Evolutionary conservation across 2,329 filamentous ascomycete genomes (phyloP), one percentile per base, ranked within the genome.

Genomic region (Pseudogymnoascus sp.): DNA sequence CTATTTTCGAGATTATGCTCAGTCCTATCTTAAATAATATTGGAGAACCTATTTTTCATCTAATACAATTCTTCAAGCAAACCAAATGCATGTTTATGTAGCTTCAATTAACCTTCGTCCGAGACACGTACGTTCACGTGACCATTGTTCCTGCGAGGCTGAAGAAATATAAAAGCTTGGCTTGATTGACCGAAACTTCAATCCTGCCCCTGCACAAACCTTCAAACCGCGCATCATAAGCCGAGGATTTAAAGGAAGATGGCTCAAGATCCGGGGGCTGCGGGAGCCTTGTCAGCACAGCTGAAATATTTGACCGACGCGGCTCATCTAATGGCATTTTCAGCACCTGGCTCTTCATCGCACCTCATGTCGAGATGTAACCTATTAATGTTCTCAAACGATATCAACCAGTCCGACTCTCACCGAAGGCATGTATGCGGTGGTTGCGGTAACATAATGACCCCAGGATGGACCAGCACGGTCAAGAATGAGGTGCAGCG

Each of bases 371-470:
- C 75, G 67, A 76, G 78, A 62, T 79, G 81, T 63, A 79, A 79
- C 65, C 73, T 76, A 8, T 71, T 87, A 12, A 76, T 84, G 68
- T 76, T 78, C 52, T 74, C 79, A 60, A 75, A 81, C 66, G 76
- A 78, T 45, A 66, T 82, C 5, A 67, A 74, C 6, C 71, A 74
- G 59, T 73, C 79, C 8, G 80, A 83, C 16, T 68, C 76, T n/a
- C 80, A 84, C 65, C 76, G 77, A 60, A 80, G 85, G 65, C 81
- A 80, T 63, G 75, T 80, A 23, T 89, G 87, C 72, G 78, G 76
- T 59, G 79, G 79, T 60, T 89, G 87, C 69, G 86, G 87, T 14
- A 79, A 81, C 65, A 83, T 88, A 40, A 79, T 86, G 75, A 75
- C 86, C 3, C 75, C 78, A 1, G 84, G 84, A 14, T 67, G 66